phyloP scores from a whole-genome alignment of 2,329 filamentous ascomycete genomes.

The Cladophialophora chaetospira region DNA sequence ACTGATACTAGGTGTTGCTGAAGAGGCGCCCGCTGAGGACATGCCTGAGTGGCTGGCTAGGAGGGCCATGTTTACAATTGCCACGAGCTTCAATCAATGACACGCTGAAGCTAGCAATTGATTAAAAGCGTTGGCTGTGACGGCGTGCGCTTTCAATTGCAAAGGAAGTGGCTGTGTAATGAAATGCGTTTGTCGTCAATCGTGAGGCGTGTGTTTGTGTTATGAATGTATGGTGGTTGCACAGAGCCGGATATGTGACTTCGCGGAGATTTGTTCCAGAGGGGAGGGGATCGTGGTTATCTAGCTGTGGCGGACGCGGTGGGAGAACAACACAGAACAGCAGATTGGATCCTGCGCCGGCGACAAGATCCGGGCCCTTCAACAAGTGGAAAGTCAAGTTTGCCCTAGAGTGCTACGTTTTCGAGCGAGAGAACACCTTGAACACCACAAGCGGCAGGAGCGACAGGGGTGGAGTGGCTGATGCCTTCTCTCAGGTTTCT shows the following conservation, averaged over 20 bases:
- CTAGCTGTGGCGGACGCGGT: not conserved
- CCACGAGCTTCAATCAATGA: not conserved
- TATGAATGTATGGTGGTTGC: not conserved
- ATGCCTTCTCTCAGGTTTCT: not conserved
- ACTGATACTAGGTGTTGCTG: constrained; percentile 27
- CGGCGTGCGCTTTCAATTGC: not conserved
- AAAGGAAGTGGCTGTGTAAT: not conserved
- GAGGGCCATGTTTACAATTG: constrained; percentile 8
- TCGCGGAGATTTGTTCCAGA: too few relatives aligned
- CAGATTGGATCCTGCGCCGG: too few relatives aligned
- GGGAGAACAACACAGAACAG: too few relatives aligned
- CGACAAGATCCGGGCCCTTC: too few relatives aligned
- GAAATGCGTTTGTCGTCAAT: not conserved
- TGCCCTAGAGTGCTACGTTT: too few relatives aligned
- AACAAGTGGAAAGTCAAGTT: too few relatives aligned
- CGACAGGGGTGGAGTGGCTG: constrained; percentile 1
- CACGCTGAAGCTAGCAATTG: not conserved
- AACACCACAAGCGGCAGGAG: too few relatives aligned
- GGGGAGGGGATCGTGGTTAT: not conserved
- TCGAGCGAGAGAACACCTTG: too few relatives aligned
- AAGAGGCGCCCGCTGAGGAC: constrained; percentile 20
- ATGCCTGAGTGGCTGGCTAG: constrained; percentile 15
- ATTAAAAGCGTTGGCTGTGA: not conserved
- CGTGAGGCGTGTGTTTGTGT: not conserved
- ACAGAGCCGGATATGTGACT: too few relatives aligned